Evolutionary conservation across 306 rosid species (phyloP).

Genomic region (Crotalaria pallida): DNA sequence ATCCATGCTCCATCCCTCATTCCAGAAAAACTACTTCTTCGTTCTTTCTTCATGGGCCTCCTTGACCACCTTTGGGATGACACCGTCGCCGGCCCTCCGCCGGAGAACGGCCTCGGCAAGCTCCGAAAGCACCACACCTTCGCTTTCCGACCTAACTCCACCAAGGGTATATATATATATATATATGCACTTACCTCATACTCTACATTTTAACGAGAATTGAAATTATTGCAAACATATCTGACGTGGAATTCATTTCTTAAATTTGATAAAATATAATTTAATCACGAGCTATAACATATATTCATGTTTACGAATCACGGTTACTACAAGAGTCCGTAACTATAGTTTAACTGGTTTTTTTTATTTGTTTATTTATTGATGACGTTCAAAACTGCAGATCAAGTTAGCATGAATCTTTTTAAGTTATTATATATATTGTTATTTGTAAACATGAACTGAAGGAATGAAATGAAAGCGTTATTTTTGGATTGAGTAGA

Average conservation of each 20-base stretch:
- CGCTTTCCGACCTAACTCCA: constrained; percentile 37
- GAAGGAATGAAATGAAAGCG: not conserved
- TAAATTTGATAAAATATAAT: no score
- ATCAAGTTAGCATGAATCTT: not conserved
- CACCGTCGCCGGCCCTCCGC: constrained; percentile 87
- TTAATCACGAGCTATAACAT: no score
- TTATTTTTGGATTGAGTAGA: constrained; percentile 48
- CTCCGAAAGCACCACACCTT: constrained; percentile 60
- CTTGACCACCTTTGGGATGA: constrained; percentile 98
- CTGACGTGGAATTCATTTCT: not conserved
- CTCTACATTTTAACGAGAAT: no score
- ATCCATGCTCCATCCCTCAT: not conserved
- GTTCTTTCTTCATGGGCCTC: constrained; percentile 82
- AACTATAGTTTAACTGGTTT: no score
- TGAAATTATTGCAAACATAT: no score
- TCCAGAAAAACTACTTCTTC: no score
- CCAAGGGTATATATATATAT: constrained; percentile 51
- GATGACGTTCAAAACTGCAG: not conserved
- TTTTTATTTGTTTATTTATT: not conserved
- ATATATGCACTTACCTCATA: no score
- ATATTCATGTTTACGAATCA: not conserved
- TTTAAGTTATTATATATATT: not conserved
- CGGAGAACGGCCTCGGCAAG: constrained; percentile 82
- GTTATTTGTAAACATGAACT: no score
- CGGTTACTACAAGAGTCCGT: not conserved